phyloP scores from a whole-genome alignment of 768 basidiomycete genomes.

The Boletus edulis region DNA sequence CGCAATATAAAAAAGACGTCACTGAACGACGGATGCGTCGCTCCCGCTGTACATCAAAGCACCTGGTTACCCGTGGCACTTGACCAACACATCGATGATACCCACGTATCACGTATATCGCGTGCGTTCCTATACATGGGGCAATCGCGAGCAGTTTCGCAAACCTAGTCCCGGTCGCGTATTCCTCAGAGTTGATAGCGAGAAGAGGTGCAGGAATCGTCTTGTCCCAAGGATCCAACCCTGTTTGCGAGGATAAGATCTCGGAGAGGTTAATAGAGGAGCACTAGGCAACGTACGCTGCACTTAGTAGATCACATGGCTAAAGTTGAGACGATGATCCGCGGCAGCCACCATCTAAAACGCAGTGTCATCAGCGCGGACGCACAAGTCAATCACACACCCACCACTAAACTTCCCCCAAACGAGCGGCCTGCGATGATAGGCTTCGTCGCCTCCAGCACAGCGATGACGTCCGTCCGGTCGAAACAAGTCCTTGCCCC shows the following conservation, averaged over 20 bases:
- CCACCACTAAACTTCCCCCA: conserved; percentile 31
- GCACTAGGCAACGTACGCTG: conserved; percentile 16
- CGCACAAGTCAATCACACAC: neutral
- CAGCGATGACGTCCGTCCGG: neutral
- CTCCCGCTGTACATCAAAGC: conserved; percentile 19
- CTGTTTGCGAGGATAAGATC: conserved; percentile 18
- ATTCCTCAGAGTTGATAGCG: conserved; percentile 37
- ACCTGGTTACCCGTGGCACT: neutral
- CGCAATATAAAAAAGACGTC: conserved; percentile 37
- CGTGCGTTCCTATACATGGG: conserved; percentile 6
- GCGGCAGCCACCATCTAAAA: conserved; percentile 26
- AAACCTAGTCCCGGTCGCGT: conserved; percentile 32
- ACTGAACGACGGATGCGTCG: conserved; percentile 34
- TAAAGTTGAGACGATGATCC: conserved; percentile 21
- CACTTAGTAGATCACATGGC: conserved; percentile 23
- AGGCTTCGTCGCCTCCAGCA: conserved; percentile 18
- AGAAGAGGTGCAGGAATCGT: conserved; percentile 30
- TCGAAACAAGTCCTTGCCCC: neutral
- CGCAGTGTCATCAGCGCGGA: neutral
- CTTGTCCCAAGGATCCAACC: conserved; percentile 27
- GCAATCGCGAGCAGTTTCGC: conserved; percentile 30
- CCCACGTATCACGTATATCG: conserved; percentile 14
- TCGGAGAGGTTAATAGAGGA: conserved; percentile 7
- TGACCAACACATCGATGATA: neutral
- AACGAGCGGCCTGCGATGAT: conserved; percentile 35